These are phyloP conservation scores for Solanum raphanifolium DNA, from an alignment of 257 asterid species.

Conservation along the genomic window DNA sequence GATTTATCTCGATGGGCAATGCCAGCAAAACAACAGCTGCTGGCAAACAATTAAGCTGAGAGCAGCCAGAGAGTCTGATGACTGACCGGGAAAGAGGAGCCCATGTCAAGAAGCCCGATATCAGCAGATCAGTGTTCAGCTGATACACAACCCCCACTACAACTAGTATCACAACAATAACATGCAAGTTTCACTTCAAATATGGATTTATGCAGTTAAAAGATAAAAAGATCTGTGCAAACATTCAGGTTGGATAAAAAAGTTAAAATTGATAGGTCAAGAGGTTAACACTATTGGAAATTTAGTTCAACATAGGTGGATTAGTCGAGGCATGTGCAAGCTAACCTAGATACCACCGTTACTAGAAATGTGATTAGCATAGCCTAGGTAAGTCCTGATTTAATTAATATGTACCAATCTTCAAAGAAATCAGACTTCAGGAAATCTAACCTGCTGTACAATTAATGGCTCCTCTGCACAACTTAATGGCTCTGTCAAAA, in stretches of 20 bases:
- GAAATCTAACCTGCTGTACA: conserved; percentile 58
- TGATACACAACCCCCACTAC: neutral
- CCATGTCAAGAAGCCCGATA: neutral
- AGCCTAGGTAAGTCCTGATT: neutral
- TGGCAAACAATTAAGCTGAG: neutral
- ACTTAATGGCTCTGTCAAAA: conserved; percentile 80
- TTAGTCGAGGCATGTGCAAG: neutral
- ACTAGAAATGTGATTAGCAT: neutral
- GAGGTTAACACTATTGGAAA: neutral
- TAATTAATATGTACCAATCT: neutral
- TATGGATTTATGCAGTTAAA: neutral
- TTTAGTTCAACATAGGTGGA: neutral
- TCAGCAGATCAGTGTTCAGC: neutral
- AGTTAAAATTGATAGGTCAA: neutral
- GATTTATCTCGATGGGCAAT: neutral
- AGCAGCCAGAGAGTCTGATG: neutral
- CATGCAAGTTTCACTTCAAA: neutral
- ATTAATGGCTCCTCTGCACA: conserved; percentile 72
- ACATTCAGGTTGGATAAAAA: neutral
- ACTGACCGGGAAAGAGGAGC: neutral
- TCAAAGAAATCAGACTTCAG: neutral
- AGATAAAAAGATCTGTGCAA: neutral
- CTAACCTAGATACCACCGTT: neutral
- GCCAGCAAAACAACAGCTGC: neutral
- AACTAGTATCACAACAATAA: neutral